Evolutionary conservation across 805 yeast genomes (phyloP).

Genomic region (Saturnispora hagleri): DNA sequence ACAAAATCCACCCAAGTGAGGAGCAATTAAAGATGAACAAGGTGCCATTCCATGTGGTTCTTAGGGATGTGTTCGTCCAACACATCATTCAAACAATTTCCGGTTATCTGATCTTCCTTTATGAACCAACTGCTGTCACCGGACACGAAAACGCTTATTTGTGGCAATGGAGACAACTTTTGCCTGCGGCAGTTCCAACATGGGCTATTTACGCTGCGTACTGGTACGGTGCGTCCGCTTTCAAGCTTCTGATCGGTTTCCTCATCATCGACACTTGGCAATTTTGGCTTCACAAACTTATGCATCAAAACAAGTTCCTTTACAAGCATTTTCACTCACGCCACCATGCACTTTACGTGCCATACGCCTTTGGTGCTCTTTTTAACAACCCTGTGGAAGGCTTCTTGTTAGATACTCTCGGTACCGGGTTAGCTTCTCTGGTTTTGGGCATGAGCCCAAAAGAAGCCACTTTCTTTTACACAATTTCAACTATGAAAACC

Average conservation of each 20-base stretch:
- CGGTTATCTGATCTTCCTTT: constrained; percentile 45
- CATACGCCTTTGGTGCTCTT: constrained; percentile 93
- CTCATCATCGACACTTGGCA: constrained; percentile 91
- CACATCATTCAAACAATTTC: constrained; percentile 73
- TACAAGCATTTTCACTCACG: constrained; percentile 85
- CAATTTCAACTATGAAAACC: constrained; percentile 90
- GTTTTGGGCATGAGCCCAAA: constrained; percentile 59
- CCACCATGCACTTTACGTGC: constrained; percentile 90
- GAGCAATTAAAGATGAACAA: constrained; percentile 72
- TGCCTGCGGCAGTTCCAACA: constrained; percentile 36
- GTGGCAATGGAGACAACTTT: constrained; percentile 36
- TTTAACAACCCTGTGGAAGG: constrained; percentile 95
- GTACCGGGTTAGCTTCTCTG: constrained; percentile 77
- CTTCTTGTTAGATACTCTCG: constrained; percentile 80
- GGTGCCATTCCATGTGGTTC: constrained; percentile 59
- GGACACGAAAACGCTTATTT: constrained; percentile 39
- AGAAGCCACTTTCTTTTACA: constrained; percentile 64
- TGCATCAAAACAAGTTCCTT: constrained; percentile 74
- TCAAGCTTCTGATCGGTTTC: constrained; percentile 57
- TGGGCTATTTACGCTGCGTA: constrained; percentile 42
- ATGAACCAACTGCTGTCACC: constrained; percentile 49
- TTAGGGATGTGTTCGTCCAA: constrained; percentile 76
- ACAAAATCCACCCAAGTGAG: constrained; percentile 87
- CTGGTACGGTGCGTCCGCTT: constrained; percentile 51
- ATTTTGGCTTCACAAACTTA: constrained; percentile 75